Percentiles rank a stretch among this genome's conserved stretches.
Evolutionary conservation across 2,329 filamentous ascomycete species (phyloP).

Genomic region (Phialocephala subalpina): DNA sequence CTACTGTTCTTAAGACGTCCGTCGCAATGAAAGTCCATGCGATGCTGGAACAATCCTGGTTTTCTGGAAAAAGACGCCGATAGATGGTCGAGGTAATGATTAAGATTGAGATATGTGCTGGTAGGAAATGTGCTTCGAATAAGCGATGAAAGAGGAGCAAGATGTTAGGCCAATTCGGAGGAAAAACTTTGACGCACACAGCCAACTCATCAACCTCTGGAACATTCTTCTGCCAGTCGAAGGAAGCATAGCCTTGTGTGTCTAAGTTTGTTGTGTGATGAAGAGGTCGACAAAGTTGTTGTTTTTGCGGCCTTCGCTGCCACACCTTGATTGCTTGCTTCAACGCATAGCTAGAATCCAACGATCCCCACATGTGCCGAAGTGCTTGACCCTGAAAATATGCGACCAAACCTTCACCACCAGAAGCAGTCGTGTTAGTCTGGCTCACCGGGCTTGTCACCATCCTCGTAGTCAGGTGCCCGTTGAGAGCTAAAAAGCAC

Average conservation of each 20-base stretch:
- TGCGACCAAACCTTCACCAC: constrained; percentile 47
- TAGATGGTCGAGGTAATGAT: constrained; percentile 70
- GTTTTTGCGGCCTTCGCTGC: constrained; percentile 2
- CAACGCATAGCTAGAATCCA: constrained; percentile 73
- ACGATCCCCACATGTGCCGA: constrained; percentile 78
- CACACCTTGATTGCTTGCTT: constrained; percentile 49
- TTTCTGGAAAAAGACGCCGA: constrained; percentile 54
- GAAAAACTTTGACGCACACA: background rate
- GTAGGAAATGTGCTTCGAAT: constrained; percentile 77
- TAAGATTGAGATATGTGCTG: constrained; percentile 71
- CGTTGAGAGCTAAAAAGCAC: constrained; percentile 78
- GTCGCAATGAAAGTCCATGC: constrained; percentile 61
- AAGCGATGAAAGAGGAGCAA: constrained; percentile 69
- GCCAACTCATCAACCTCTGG: background rate
- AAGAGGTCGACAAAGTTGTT: background rate
- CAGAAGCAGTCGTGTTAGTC: constrained; percentile 72
- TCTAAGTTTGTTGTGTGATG: background rate
- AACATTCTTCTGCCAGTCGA: background rate
- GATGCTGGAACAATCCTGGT: constrained; percentile 56
- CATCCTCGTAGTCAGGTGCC: constrained; percentile 69
- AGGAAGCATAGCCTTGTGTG: background rate
- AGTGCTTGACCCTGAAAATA: constrained; percentile 66
- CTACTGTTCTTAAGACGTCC: constrained; percentile 63
- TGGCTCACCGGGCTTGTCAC: constrained; percentile 76
- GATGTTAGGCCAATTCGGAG: constrained; percentile 48